Conservation (phyloP, 306 rosid genomes). For the Cyamopsis tetragonoloba region DNA sequence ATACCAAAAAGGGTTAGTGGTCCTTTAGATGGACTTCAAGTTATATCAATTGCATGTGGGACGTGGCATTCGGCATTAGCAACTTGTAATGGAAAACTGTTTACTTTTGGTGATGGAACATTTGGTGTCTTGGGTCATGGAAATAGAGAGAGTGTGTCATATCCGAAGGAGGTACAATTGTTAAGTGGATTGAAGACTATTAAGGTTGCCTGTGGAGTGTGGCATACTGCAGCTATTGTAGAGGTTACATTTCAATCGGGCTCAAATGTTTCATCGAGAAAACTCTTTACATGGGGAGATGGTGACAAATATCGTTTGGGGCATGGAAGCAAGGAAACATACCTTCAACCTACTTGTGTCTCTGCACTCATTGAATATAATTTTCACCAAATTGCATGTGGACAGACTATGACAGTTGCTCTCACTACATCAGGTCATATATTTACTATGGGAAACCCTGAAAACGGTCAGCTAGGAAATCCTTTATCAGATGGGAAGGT, state of each 20-base stretch:
- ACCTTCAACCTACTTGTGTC: conserved; percentile 88
- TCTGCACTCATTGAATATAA: conserved; percentile 79
- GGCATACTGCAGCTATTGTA: conserved; percentile 98
- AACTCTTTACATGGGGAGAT: conserved; percentile 97
- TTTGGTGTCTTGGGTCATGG: conserved; percentile 98
- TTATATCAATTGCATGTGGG: conserved; percentile 86
- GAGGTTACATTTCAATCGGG: conserved; percentile 76
- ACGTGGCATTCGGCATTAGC: conserved; percentile 97
- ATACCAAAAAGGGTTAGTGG: conserved; percentile 76
- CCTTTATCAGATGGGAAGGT: conserved; percentile 61
- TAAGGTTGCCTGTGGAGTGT: conserved; percentile 89
- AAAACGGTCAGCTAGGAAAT: conserved; percentile 83
- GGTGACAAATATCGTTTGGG: conserved; percentile 90
- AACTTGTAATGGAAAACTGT: conserved; percentile 80
- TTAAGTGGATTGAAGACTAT: conserved; percentile 78
- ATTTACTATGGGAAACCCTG: conserved; percentile 72
- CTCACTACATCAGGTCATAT: conserved; percentile 92
- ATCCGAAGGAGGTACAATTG: conserved; percentile 81
- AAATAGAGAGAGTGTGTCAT: conserved; percentile 53
- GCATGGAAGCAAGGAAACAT: conserved; percentile 79
- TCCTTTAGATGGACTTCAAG: conserved; percentile 91
- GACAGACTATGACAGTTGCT: conserved; percentile 77
- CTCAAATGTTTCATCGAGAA: conserved; percentile 55
- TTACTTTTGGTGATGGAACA: conserved; percentile 96
- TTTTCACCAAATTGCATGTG: conserved; percentile 87